These are phyloP conservation scores for Aspergillus viridinutans DNA, from an alignment of 2,329 filamentous ascomycete genomes.

Conservation along the genomic window DNA sequence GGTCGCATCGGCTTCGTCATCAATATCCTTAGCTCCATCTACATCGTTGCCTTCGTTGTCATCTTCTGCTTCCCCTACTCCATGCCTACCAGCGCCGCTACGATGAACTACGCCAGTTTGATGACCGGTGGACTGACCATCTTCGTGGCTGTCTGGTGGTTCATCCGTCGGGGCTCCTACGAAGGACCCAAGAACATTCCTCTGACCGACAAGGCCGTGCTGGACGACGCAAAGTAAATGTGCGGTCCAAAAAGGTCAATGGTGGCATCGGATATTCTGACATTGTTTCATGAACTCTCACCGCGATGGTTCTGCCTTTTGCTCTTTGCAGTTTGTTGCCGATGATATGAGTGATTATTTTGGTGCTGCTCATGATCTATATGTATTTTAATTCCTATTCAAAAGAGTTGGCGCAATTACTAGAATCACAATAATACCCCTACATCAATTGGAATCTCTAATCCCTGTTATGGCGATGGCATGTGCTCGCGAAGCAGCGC, in stretches of 20 bases:
- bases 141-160: conserved; percentile 47
- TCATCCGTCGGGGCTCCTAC: conserved; percentile 31
- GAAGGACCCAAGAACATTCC: conserved; percentile 35
- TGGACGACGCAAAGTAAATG: conserved; percentile 27
- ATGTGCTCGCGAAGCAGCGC: neutral
- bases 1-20: conserved; percentile 48
- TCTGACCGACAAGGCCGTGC: conserved; percentile 29
- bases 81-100: conserved; percentile 42
- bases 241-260: neutral
- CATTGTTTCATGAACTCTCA: neutral
- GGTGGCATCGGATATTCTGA: neutral
- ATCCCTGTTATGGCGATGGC: neutral
- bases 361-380: neutral
- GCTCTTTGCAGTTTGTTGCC: neutral
- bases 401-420: neutral
- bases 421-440: neutral
- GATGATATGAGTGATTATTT: neutral
- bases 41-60: conserved; percentile 55
- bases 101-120: conserved; percentile 54
- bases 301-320: neutral
- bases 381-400: neutral
- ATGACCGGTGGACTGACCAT: conserved; percentile 51
- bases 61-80: conserved; percentile 57
- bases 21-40: conserved; percentile 49
- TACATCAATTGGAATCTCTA: neutral